phyloP scores from a whole-genome alignment of 164 flowering plant species.

The Nymphaea colorata region DNA sequence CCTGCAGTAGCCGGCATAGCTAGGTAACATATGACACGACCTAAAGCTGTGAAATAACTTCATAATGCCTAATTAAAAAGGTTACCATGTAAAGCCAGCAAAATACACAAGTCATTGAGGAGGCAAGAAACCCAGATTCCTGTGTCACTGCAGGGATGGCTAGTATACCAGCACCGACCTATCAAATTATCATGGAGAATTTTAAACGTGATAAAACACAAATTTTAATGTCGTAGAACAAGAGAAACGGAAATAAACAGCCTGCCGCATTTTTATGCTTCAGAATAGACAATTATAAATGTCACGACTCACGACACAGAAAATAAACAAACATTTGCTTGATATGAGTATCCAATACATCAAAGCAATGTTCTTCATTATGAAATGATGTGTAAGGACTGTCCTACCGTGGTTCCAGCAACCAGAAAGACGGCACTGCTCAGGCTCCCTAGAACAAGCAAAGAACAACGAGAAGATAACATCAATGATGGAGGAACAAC shows the following conservation, averaged over 20 bases:
- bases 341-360: not conserved
- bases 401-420: constrained; percentile 86
- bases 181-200: constrained; percentile 4
- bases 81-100: constrained; percentile 93
- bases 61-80: not conserved
- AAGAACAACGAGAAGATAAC: constrained; percentile 1
- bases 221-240: not conserved
- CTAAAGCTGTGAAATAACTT: too few species aligned
- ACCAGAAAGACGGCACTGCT: constrained; percentile 64
- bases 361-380: not conserved
- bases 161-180: constrained; percentile 95
- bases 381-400: not conserved
- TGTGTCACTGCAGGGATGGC: constrained; percentile 97
- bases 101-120: constrained; percentile 57
- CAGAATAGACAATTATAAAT: not conserved
- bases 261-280: not conserved
- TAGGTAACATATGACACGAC: not conserved
- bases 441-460: constrained; percentile 49
- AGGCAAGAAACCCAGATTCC: constrained; percentile 91
- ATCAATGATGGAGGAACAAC: not conserved
- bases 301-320: constrained; percentile 1
- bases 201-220: not conserved
- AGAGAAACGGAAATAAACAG: not conserved
- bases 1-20: constrained; percentile 30
- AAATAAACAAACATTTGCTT: not conserved